Percentiles rank a stretch among this genome's conserved stretches.
phyloP scores from a whole-genome alignment of 2,329 filamentous ascomycete genomes.

The Coniochaeta ligniaria region DNA sequence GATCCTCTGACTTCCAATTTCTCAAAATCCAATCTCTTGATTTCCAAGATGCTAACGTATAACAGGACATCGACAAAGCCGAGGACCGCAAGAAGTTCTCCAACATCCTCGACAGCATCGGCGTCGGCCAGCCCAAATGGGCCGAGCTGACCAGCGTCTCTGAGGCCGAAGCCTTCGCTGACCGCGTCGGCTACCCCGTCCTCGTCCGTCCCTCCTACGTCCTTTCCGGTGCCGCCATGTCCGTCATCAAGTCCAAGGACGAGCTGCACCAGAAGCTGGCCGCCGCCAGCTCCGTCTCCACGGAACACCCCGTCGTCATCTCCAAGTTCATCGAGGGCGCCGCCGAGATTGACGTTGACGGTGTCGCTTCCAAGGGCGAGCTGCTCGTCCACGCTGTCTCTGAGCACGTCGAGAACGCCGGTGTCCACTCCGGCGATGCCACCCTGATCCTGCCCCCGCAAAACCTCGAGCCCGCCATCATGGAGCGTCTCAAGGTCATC shows the following conservation, averaged over 20 bases:
- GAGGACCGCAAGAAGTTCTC: constrained; percentile 99
- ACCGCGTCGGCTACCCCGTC: constrained; percentile 84
- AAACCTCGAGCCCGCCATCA: constrained; percentile 67
- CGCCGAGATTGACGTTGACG: constrained; percentile 93
- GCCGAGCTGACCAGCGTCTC: constrained; percentile 89
- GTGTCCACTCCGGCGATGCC: constrained; percentile 96
- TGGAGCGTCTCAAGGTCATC: constrained; percentile 89
- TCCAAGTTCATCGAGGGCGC: constrained; percentile 97
- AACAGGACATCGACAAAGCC: constrained; percentile 87
- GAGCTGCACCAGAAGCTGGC: constrained; percentile 94
- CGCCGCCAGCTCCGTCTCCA: constrained; percentile 82
- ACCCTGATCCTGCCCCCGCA: constrained; percentile 86
- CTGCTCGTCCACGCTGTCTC: constrained; percentile 87
- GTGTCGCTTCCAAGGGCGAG: constrained; percentile 78
- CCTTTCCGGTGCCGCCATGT: constrained; percentile 97
- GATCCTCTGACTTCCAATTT: background rate
- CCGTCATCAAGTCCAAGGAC: constrained; percentile 79
- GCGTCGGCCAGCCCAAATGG: constrained; percentile 95
- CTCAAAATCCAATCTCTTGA: background rate
- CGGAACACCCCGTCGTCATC: constrained; percentile 96
- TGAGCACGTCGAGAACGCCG: constrained; percentile 94
- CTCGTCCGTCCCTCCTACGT: constrained; percentile 94
- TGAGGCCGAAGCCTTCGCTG: constrained; percentile 81
- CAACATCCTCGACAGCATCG: constrained; percentile 92
- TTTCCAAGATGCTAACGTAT: background rate